phyloP scores from a whole-genome alignment of 2,329 filamentous ascomycete genomes.

The Colletotrichum godetiae region DNA sequence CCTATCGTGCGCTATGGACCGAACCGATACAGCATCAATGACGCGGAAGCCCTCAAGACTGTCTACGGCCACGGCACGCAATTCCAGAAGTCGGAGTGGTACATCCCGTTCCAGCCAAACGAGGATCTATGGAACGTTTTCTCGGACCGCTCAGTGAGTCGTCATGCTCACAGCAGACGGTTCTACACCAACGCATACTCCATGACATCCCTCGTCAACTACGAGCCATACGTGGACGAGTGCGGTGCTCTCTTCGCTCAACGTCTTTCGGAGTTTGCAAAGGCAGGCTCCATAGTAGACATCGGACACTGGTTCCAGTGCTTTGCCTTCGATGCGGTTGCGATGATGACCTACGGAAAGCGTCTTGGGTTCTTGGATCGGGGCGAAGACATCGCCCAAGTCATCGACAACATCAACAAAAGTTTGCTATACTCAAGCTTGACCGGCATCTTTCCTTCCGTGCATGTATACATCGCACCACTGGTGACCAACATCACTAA shows the following conservation, averaged over 20 bases:
- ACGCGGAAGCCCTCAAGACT: slow-evolving; percentile 51
- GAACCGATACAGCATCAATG: slow-evolving; percentile 58
- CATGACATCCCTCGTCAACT: slow-evolving; percentile 59
- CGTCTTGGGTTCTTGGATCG: slow-evolving; percentile 57
- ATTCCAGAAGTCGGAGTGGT: slow-evolving; percentile 51
- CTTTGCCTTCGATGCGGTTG: slow-evolving; percentile 64
- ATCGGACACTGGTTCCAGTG: slow-evolving; percentile 57
- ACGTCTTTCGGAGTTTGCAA: slow-evolving; percentile 51
- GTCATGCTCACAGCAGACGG: slow-evolving; percentile 51
- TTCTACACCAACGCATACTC: slow-evolving; percentile 57
- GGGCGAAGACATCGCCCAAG: slow-evolving; percentile 56
- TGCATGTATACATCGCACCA: slow-evolving; percentile 49
- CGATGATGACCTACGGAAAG: slow-evolving; percentile 55
- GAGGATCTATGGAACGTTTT: slow-evolving; percentile 44
- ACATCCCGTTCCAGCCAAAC: slow-evolving; percentile 38
- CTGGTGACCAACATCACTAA: slow-evolving; percentile 42
- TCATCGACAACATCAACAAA: slow-evolving; percentile 52
- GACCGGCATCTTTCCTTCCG: slow-evolving; percentile 53
- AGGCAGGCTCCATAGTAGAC: slow-evolving; percentile 46
- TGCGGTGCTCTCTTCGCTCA: slow-evolving; percentile 54
- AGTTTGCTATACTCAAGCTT: slow-evolving; percentile 50
- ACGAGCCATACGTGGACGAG: slow-evolving; percentile 61
- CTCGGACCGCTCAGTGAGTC: slow-evolving; percentile 45
- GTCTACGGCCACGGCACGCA: slow-evolving; percentile 45
- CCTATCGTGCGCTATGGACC: slow-evolving; percentile 59